A percentile compares a stretch with the other conserved stretches of the same genome.
Evolutionary conservation across 2,329 filamentous ascomycete species (phyloP).

Genomic region (Calonectria fujianensis): DNA sequence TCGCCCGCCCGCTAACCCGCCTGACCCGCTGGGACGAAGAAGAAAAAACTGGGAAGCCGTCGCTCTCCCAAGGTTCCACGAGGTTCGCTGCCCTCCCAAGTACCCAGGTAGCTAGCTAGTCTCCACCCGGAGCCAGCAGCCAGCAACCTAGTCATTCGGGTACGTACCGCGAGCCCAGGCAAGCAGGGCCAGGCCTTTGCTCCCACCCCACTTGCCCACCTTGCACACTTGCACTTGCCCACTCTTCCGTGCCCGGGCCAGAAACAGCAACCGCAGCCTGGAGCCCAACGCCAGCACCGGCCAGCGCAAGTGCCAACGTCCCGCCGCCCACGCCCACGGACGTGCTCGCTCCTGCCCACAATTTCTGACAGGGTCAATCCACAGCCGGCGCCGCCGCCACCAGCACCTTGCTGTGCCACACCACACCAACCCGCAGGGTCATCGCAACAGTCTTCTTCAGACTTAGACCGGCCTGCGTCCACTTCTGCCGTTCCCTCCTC

Average conservation of each 20-base stretch:
- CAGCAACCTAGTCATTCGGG: conserved; percentile 25
- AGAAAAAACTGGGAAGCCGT: conserved; percentile 39
- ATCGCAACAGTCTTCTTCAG: conserved; percentile 47
- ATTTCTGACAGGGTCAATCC: conserved; percentile 40
- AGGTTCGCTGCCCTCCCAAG: conserved; percentile 29
- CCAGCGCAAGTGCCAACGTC: conserved; percentile 40
- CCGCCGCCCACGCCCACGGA: conserved; percentile 15
- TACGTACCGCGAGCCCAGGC: conserved; percentile 25
- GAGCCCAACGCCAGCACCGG: conserved; percentile 43
- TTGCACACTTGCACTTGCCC: conserved; percentile 16
- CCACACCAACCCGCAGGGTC: conserved; percentile 34
- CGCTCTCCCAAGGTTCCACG: conserved; percentile 29
- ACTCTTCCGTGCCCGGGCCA: conserved; percentile 42
- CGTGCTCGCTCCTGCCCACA: conserved; percentile 33
- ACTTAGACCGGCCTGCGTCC: conserved; percentile 49
- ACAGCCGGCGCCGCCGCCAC: conserved; percentile 52
- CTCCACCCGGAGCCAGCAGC: conserved; percentile 17
- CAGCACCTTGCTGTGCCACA: conserved; percentile 49
- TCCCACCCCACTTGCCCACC: conserved; percentile 27
- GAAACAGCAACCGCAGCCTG: conserved; percentile 50
- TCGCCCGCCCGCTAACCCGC: conserved; percentile 33
- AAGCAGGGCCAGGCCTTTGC: conserved; percentile 24
- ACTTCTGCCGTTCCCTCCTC: conserved; percentile 37
- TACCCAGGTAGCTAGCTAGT: conserved; percentile 9
- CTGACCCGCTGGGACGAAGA: conserved; percentile 13